phyloP scores from a whole-genome alignment of 257 asterid genomes.

The Paulownia fortunei region DNA sequence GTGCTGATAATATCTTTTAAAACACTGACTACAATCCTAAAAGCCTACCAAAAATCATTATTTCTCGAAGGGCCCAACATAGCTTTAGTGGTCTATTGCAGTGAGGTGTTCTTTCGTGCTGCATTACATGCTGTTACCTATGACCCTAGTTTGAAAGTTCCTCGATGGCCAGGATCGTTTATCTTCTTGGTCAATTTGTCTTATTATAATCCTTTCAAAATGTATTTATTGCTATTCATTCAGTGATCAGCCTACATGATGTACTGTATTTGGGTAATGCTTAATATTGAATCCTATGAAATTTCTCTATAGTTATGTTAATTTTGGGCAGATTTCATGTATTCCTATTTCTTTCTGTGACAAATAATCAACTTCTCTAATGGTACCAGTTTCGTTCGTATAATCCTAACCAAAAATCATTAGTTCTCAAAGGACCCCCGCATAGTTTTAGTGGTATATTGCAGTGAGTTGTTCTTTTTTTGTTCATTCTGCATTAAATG shows the following conservation, averaged over 20 bases:
- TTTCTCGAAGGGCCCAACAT: background rate
- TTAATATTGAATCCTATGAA: background rate
- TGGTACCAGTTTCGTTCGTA: background rate
- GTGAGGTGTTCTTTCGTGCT: constrained; percentile 20
- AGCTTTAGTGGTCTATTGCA: background rate
- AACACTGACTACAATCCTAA: background rate
- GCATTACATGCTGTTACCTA: no score
- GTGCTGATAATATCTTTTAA: background rate
- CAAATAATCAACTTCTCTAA: no score
- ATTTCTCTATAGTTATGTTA: background rate
- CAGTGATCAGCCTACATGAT: no score
- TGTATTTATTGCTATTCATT: background rate
- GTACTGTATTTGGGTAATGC: background rate
- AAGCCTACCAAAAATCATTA: background rate
- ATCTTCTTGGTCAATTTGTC: background rate
- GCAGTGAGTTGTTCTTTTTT: constrained; percentile 13
- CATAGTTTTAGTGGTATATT: constrained; percentile 2
- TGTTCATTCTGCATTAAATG: background rate
- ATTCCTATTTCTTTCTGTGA: background rate
- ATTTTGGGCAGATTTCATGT: no score
- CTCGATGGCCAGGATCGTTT: background rate
- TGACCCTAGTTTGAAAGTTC: no score
- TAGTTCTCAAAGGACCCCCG: background rate
- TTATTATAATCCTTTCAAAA: background rate
- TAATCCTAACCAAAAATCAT: background rate